Conservation (phyloP, 129 eudicot genomes). For the Glebionis coronaria region DNA sequence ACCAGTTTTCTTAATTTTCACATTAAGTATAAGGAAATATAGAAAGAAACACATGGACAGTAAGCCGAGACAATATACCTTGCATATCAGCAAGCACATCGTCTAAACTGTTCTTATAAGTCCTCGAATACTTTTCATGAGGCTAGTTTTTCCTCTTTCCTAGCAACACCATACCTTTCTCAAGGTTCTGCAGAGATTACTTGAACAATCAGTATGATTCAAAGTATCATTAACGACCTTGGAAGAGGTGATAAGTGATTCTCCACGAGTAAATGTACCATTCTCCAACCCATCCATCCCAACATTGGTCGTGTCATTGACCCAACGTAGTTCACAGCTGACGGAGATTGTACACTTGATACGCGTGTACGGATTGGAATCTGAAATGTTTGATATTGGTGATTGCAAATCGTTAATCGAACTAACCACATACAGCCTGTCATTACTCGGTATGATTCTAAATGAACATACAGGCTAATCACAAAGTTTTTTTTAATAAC, state of each 20-base stretch:
- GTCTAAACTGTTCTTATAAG: slow-evolving; percentile 26
- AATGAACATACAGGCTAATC: too few species aligned
- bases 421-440: too few species aligned
- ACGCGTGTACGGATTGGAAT: slow-evolving; percentile 32
- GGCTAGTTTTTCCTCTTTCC: slow-evolving; percentile 67
- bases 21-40: too few species aligned
- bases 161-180: slow-evolving; percentile 55
- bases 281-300: slow-evolving; percentile 24
- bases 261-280: slow-evolving; percentile 15
- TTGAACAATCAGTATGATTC: too few species aligned
- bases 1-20: too few species aligned
- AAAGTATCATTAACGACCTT: slow-evolving; percentile 53
- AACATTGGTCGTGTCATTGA: slow-evolving; percentile 21
- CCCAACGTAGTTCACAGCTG: slow-evolving; percentile 16
- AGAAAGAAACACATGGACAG: too few species aligned
- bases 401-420: too few species aligned
- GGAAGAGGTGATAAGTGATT: slow-evolving; percentile 37
- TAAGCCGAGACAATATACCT: slow-evolving; percentile 14
- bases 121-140: slow-evolving; percentile 55
- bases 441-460: too few species aligned
- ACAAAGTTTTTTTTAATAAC: too few species aligned
- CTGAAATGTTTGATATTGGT: slow-evolving; percentile 13
- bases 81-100: slow-evolving; percentile 33
- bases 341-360: slow-evolving; percentile 46
- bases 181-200: slow-evolving; percentile 54